Evolutionary conservation across 352 stramenopile genomes (phyloP).

Genomic region (Globisporangium polare): DNA sequence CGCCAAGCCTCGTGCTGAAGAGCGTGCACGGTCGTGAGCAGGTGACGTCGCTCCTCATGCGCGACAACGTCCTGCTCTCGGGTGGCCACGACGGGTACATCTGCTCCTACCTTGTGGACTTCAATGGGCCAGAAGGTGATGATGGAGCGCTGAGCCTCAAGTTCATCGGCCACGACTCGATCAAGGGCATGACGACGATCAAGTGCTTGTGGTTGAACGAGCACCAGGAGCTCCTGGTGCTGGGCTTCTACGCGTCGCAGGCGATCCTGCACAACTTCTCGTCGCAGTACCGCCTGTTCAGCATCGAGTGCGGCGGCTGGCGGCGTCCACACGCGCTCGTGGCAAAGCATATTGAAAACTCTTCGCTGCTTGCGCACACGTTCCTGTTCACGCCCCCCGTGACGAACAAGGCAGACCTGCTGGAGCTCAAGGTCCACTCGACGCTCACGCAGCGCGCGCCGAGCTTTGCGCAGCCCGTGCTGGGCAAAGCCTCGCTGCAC

Average conservation of each 20-base stretch:
- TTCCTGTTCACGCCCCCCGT: slow-evolving; percentile 70
- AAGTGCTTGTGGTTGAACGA: slow-evolving; percentile 54
- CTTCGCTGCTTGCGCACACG: slow-evolving; percentile 41
- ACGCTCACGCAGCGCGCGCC: slow-evolving; percentile 18
- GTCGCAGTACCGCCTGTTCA: slow-evolving; percentile 71
- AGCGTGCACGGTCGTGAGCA: slow-evolving; percentile 63
- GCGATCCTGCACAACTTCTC: slow-evolving; percentile 75
- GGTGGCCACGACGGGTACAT: slow-evolving; percentile 84
- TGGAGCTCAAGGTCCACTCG: slow-evolving; percentile 69
- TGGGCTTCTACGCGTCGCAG: slow-evolving; percentile 76
- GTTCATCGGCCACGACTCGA: slow-evolving; percentile 52
- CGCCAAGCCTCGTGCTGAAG: slow-evolving; percentile 36
- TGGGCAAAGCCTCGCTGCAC: slow-evolving; percentile 48
- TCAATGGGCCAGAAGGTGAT: slow-evolving; percentile 7
- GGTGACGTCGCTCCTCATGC: slow-evolving; percentile 53
- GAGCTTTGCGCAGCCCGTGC: not conserved
- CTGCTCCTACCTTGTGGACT: slow-evolving; percentile 43
- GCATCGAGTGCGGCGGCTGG: slow-evolving; percentile 79
- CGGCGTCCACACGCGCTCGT: slow-evolving; percentile 67
- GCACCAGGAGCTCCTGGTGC: slow-evolving; percentile 58
- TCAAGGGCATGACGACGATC: slow-evolving; percentile 76
- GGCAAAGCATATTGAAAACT: not conserved
- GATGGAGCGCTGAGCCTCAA: slow-evolving; percentile 27
- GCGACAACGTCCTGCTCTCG: slow-evolving; percentile 44
- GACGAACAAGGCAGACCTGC: slow-evolving; percentile 38